Evolutionary conservation across 805 yeast genomes (phyloP).

Genomic region (Zygosaccharomyces bisporus): DNA sequence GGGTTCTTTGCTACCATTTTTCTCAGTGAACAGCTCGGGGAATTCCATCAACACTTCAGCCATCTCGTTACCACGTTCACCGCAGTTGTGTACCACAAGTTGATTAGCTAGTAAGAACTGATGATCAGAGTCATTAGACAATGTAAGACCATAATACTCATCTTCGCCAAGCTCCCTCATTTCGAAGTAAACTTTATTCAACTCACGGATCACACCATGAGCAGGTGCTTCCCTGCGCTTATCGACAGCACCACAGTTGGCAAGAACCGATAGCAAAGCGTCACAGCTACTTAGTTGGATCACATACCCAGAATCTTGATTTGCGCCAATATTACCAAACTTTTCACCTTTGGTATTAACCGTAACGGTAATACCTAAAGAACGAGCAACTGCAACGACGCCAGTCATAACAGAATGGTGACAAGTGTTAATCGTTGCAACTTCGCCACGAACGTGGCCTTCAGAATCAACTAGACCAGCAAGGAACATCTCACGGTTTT

Average conservation of each 20-base stretch:
- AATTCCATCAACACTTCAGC: constrained; percentile 99
- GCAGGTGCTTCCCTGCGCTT: constrained; percentile 5
- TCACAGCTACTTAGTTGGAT: constrained; percentile 17
- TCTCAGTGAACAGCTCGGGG: constrained; percentile 93
- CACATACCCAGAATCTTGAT: constrained; percentile 2
- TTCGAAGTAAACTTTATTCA: constrained; percentile 33
- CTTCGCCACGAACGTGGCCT: constrained; percentile 27
- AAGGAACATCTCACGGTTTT: constrained; percentile 41
- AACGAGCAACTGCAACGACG: constrained; percentile 38
- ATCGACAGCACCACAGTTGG: constrained; percentile 9
- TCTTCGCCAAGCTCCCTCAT: constrained; percentile 31
- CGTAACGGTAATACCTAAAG: constrained; percentile 39
- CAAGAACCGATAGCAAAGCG: constrained; percentile 16
- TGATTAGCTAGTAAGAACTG: constrained; percentile 41
- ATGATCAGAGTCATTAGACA: constrained; percentile 40
- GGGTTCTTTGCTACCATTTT: constrained; percentile 92
- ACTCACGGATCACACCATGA: constrained; percentile 19
- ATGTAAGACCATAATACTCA: constrained; percentile 44
- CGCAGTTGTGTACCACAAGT: constrained; percentile 47
- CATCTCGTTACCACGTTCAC: constrained; percentile 99
- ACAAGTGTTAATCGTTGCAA: constrained; percentile 31
- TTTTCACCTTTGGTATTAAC: constrained; percentile 16
- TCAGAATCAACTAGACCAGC: constrained; percentile 44
- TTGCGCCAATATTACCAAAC: constrained; percentile 6
- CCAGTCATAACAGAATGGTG: constrained; percentile 31